Conservation (phyloP, 2,329 filamentous ascomycete species). For the Phoma sp. region DNA sequence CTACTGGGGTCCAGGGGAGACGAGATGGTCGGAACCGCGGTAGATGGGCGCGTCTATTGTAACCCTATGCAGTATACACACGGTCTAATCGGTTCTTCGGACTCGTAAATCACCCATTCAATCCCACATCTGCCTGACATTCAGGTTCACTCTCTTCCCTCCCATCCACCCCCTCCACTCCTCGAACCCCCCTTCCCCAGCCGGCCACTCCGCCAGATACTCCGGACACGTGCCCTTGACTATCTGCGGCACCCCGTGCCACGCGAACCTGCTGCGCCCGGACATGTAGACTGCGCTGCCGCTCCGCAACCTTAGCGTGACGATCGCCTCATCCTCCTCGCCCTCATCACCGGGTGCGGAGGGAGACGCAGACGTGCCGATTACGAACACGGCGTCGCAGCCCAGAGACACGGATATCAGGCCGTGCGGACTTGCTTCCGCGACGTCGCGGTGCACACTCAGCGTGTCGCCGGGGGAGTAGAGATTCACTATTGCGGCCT, state of each 20-base stretch:
- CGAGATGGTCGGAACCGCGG: too few relatives aligned
- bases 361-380: constrained; percentile 63
- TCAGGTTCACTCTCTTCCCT: constrained; percentile 87
- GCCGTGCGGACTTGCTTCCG: constrained; percentile 78
- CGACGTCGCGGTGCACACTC: constrained; percentile 92
- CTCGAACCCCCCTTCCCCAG: constrained; percentile 59
- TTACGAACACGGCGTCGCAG: constrained; percentile 88
- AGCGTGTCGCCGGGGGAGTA: constrained; percentile 91
- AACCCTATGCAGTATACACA: too few relatives aligned
- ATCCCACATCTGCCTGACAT: constrained; percentile 85
- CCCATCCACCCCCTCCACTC: constrained; percentile 87
- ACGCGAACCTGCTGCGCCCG: constrained; percentile 80
- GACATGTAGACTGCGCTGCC: constrained; percentile 94
- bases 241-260: constrained; percentile 94
- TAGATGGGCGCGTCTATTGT: too few relatives aligned
- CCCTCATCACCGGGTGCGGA: not conserved
- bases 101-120: not conserved
- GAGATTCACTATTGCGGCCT: constrained; percentile 93
- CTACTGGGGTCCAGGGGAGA: too few relatives aligned
- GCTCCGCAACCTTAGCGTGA: constrained; percentile 63
- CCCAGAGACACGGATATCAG: constrained; percentile 87
- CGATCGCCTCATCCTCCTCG: constrained; percentile 43
- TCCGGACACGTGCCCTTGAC: constrained; percentile 77
- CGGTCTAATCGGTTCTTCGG: too few relatives aligned
- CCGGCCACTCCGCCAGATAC: constrained; percentile 77